Evolutionary conservation across 805 yeast genomes (phyloP), one percentile per base, ranked within the genome.

Genomic region (Kregervanrija fluxuum): DNA sequence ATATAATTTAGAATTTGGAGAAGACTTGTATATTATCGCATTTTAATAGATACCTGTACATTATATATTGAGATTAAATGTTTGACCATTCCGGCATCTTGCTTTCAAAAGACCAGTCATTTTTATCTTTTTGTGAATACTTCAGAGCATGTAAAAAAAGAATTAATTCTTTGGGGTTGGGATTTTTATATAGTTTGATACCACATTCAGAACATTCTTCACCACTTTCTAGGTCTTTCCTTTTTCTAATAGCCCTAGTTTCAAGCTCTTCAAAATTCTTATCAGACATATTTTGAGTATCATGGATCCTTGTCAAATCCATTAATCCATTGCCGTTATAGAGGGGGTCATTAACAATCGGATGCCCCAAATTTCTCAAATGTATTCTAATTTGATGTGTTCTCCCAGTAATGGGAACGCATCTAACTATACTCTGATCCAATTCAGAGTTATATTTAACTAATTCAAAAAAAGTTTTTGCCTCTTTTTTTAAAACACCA

Each of bases 331-430:
- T 43, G 11, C 13, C 12, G 8, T 59, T 51, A 42, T 66, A 66
- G 11, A 66, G 41, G 8, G 67, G 65, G 48, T 66, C 71, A 38
- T 66, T 66, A 6, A 48, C 54, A 3, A 66, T 66, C 2, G 69
- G 67, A 48, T 49, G 55, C 0, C 72, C 71, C 48, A 76, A 40
- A 49, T 74, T 70, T 16, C 79, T 56, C 11, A 77, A 56, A 55
- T 77, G 82, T 5, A 77, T 74, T 11, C 82, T 60, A 22, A 77
- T 75, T 55, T 77, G 82, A 57, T 77, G 82, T 56, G 74, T 74
- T 48, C 73, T 64, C 0, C 82, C 82, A 1, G 80, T 73, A 6
- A 70, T 47, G 0, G 82, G 81, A 36, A 54, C 56, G 49, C 82
- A 77, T 44, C 54, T 44, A 1, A 77, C 76, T 1, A 77, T 55